These are phyloP conservation scores for Lachancea nothofagi DNA, from an alignment of 805 yeast species.

Conservation along the genomic window DNA sequence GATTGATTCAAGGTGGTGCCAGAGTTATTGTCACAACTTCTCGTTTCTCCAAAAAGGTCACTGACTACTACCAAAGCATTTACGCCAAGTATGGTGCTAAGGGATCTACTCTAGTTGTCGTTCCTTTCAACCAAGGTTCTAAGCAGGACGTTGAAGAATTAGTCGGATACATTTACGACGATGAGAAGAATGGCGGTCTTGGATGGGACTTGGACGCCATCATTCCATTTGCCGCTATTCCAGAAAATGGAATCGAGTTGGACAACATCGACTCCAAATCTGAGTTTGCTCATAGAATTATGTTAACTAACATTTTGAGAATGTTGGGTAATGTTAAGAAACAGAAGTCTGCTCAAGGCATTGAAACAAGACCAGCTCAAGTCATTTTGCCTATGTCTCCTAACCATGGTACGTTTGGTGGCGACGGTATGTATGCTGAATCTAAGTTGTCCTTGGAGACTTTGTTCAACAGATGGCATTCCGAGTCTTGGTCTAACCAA, in stretches of 20 bases:
- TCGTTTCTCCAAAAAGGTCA: slow-evolving; percentile 86
- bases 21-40: slow-evolving; percentile 95
- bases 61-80: slow-evolving; percentile 91
- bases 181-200: slow-evolving; percentile 78
- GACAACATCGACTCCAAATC: slow-evolving; percentile 91
- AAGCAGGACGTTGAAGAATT: slow-evolving; percentile 87
- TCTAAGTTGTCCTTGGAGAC: slow-evolving; percentile 94
- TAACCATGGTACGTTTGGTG: slow-evolving; percentile 98
- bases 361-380: slow-evolving; percentile 97
- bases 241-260: slow-evolving; percentile 96
- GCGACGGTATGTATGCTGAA: slow-evolving; percentile 97
- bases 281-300: slow-evolving; percentile 96
- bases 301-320: slow-evolving; percentile 93
- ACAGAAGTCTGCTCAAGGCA: slow-evolving; percentile 67
- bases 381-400: slow-evolving; percentile 95
- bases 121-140: slow-evolving; percentile 98
- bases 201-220: slow-evolving; percentile 97
- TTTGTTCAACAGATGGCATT: slow-evolving; percentile 96
- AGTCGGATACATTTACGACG: slow-evolving; percentile 78
- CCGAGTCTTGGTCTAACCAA: slow-evolving; percentile 94
- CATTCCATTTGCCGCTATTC: slow-evolving; percentile 98
- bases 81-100: slow-evolving; percentile 90
- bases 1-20: slow-evolving; percentile 96
- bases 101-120: slow-evolving; percentile 89
- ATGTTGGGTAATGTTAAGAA: slow-evolving; percentile 85